Base-by-base conservation (phyloP, 202 grass and related monocot genomes). In the Dendrocalamus latiflorus region DNA sequence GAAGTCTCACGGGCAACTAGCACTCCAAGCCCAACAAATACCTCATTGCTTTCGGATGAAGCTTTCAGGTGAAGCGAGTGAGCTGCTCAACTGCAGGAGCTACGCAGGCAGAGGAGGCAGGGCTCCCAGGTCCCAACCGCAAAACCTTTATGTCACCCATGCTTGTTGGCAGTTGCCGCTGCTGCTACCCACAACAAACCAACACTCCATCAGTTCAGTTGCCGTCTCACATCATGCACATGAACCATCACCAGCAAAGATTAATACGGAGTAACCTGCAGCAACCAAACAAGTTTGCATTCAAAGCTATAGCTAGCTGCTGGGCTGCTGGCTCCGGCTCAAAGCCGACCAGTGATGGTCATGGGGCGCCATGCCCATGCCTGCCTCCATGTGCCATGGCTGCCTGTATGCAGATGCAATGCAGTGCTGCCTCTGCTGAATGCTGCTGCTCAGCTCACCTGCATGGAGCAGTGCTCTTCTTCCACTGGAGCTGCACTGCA, bases 141-240 rank as follows among this genome's bases (percentile, higher is more conserved):
- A 2, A 42, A n/a, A 44, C 6, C 42, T 42, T 75, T 30, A 53
- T 82, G 65, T 25, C 56, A 16, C 67, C 74, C 86, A 73, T 78
- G 80, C 85, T 62, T 59, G 38, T 22, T 5, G 59, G 58, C 62
- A 33, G 63, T 44, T 75, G 61, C 84, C 20, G 57, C 65, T 0
- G 55, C 25, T 42, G 65, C 65, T 6, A 25, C 42, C 43, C 4
- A 12, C 51, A 68, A 42, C 77, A 38, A 22, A 6, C 4, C 0
- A 9, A 8, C 68, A n/a, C 20, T 39, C 24, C 57, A 28, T 50
- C 34, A 0, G 37, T 15, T 77, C 56, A 1, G 59, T 2, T 77
- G 74, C 66, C 65, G n/a, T 18, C 55, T 87, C 79, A 87, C 79
- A 44, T 64, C 80, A 69, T 58, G 74, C 80, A 58, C 74, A 88